Percentiles rank a stretch among this genome's conserved stretches.
Evolutionary conservation across 305 asterid genomes (phyloP).

Genomic region (Stenogyne calaminthoides): DNA sequence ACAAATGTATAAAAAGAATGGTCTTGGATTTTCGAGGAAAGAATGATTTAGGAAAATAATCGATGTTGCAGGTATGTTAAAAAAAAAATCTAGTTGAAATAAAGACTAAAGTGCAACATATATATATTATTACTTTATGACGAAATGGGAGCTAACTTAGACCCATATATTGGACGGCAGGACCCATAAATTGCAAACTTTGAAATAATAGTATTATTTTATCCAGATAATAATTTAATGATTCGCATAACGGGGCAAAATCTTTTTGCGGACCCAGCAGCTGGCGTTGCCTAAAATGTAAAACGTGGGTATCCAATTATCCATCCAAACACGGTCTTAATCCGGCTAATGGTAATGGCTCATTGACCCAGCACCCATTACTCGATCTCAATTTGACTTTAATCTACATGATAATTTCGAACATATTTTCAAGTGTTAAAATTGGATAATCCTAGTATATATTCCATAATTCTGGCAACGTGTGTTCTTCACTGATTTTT

Average conservation of each 20-base stretch:
- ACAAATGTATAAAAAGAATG: conserved; percentile 14
- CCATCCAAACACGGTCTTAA: conserved; percentile 3
- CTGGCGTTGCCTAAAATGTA: conserved; percentile 8
- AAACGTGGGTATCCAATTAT: conserved; percentile 23
- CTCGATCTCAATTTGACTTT: conserved; percentile 15
- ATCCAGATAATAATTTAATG: conserved; percentile 11
- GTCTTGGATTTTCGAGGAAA: conserved; percentile 18
- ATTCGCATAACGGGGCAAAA: conserved; percentile 13
- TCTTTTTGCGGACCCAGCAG: conserved; percentile 33
- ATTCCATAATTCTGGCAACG: neutral
- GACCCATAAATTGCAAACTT: conserved; percentile 21
- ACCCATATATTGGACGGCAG: conserved; percentile 4
- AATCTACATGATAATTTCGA: conserved; percentile 7
- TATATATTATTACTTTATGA: neutral
- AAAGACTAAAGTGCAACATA: neutral
- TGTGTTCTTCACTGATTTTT: neutral
- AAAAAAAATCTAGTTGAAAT: conserved; percentile 26
- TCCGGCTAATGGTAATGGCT: neutral
- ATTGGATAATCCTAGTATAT: neutral
- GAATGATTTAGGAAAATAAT: neutral
- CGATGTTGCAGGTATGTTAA: conserved; percentile 20
- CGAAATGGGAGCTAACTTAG: conserved; percentile 5
- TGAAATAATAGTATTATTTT: neutral
- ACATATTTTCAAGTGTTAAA: neutral
- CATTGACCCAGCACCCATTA: conserved; percentile 11